Evolutionary conservation across 768 basidiomycete species (phyloP), one percentile per base, ranked within the genome.

Genomic region (Termitomyces sp.): DNA sequence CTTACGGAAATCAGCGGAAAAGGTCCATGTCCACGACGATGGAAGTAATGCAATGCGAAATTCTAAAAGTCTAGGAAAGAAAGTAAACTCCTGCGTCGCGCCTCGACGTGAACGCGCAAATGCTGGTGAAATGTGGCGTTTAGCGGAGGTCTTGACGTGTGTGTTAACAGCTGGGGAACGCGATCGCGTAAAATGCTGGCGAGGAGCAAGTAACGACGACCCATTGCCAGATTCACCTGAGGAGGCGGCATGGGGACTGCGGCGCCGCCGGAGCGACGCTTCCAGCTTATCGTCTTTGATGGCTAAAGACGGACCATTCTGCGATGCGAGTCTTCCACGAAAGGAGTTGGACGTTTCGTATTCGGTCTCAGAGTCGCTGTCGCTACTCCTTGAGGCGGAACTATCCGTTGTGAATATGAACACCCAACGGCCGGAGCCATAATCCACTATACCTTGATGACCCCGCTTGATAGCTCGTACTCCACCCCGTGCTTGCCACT

Each of bases 381-480:
- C 78, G 64, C 78, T 80, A 44, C 69, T 71, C 46, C 75, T 72
- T 13, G 81, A 81, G 46, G 77, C 80, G 22, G 86, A 79, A 61
- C 85, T 82, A 59, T 7, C 36, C 38, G 48, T 2, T 28, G 43
- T 52, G 28, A 38, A 54, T 42, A 42, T 59, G 26, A 54, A 51
- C 33, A 35, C 18, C n/a, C 30, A 51, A 36, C 42, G 45, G 40
- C 40, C 28, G 51, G 52, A 48, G 22, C 40, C 32, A 42, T 32
- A 2, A 50, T 54, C 20, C 59, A 36, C 16, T 24, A n/a, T 65
- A 88, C 89, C 87, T 84, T 10, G 90, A 92, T 35, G 90, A 90
- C 46, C 91, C 91, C 30, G 86, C 91, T 58, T 91, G 87, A 72
- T 93, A 93, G 63, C 90, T 92, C 13, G 90, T 92, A 66, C 89